phyloP scores from a whole-genome alignment of 805 yeast genomes.

The Komagataella populi region DNA sequence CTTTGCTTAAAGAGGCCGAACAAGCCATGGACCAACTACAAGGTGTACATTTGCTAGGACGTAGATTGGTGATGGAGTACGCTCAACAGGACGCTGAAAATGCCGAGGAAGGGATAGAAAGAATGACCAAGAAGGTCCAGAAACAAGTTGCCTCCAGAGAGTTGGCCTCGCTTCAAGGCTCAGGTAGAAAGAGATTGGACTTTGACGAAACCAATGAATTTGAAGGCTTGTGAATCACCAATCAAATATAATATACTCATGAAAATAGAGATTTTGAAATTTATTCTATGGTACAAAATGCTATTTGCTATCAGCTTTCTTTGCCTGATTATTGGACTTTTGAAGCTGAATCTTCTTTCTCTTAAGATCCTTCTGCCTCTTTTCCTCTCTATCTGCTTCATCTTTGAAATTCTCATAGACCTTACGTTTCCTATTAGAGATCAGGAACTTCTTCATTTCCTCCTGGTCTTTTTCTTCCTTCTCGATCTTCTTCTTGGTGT shows the following conservation, averaged over 20 bases:
- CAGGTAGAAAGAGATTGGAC: slow-evolving; percentile 62
- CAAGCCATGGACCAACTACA: slow-evolving; percentile 85
- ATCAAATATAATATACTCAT: background rate
- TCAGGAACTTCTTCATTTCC: slow-evolving; percentile 90
- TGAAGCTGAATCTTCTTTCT: slow-evolving; percentile 60
- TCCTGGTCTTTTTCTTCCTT: slow-evolving; percentile 67
- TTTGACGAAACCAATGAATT: slow-evolving; percentile 44
- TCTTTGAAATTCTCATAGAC: slow-evolving; percentile 91
- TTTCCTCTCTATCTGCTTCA: slow-evolving; percentile 73
- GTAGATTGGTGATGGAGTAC: slow-evolving; percentile 85
- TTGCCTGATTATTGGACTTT: slow-evolving; percentile 40
- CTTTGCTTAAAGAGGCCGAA: slow-evolving; percentile 81
- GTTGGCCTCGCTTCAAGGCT: slow-evolving; percentile 48
- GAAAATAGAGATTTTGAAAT: background rate
- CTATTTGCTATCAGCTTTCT: background rate
- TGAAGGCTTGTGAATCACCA: background rate
- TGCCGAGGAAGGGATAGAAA: slow-evolving; percentile 83
- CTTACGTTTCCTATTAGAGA: slow-evolving; percentile 92
- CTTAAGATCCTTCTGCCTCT: slow-evolving; percentile 53
- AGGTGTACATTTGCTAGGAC: slow-evolving; percentile 94
- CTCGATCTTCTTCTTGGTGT: slow-evolving; percentile 26
- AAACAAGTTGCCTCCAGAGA: slow-evolving; percentile 72
- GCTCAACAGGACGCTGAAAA: slow-evolving; percentile 74
- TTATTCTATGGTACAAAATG: background rate
- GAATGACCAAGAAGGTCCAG: slow-evolving; percentile 77